A percentile compares a stretch with the other conserved stretches of the same genome.
Conservation (phyloP, 495 filamentous ascomycete species). For the Stereocaulon alpinum region DNA sequence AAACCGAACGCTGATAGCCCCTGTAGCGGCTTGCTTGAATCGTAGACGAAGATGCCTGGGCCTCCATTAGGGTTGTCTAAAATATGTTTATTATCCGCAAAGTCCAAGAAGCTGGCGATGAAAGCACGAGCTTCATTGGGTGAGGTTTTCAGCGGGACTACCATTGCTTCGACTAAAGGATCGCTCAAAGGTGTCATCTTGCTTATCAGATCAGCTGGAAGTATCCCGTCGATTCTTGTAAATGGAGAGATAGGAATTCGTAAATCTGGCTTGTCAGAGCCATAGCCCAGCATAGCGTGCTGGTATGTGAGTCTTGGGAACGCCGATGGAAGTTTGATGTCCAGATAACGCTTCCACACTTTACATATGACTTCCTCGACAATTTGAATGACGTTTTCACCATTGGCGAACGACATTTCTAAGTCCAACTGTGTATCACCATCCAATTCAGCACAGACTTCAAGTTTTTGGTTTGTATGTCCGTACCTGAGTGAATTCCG, state of each 20-base stretch:
- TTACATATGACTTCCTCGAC: slow-evolving; percentile 55
- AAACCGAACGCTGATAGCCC: slow-evolving; percentile 70
- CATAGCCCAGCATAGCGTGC: slow-evolving; percentile 69
- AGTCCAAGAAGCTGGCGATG: slow-evolving; percentile 56
- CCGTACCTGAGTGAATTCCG: slow-evolving; percentile 86
- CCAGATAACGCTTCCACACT: slow-evolving; percentile 43
- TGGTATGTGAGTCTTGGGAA: slow-evolving; percentile 61
- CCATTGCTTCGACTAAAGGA: slow-evolving; percentile 60
- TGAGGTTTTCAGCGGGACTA: slow-evolving; percentile 33
- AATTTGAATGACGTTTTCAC: slow-evolving; percentile 59
- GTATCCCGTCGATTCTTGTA: slow-evolving; percentile 45
- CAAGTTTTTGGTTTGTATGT: not conserved
- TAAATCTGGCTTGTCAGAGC: slow-evolving; percentile 86
- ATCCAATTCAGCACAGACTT: slow-evolving; percentile 7
- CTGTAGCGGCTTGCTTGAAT: slow-evolving; percentile 56
- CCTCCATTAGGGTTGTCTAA: slow-evolving; percentile 55
- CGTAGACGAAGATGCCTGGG: slow-evolving; percentile 65
- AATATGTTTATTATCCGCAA: slow-evolving; percentile 49
- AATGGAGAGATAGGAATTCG: slow-evolving; percentile 53
- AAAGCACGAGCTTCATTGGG: slow-evolving; percentile 42
- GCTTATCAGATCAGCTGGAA: slow-evolving; percentile 54
- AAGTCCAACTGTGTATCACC: slow-evolving; percentile 58
- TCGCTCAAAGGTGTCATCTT: slow-evolving; percentile 57
- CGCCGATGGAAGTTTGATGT: slow-evolving; percentile 22
- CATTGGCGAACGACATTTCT: slow-evolving; percentile 76